Conservation (phyloP, 1,139 yeast genomes). For the Yamadazyma spencermartinsiae region DNA sequence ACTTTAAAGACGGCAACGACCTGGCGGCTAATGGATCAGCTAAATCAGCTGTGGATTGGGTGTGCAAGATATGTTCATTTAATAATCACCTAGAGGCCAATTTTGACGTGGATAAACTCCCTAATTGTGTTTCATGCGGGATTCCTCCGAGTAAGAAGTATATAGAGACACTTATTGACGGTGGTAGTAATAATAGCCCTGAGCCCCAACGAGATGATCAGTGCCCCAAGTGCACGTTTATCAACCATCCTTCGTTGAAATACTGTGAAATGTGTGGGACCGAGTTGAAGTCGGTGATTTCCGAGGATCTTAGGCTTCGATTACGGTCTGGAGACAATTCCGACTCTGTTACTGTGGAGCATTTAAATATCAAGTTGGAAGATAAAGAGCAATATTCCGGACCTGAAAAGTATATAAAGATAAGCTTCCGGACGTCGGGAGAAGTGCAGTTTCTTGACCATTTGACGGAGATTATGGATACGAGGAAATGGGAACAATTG, state of each 20-base stretch:
- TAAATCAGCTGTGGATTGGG: conserved; percentile 53
- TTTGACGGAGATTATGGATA: conserved; percentile 44
- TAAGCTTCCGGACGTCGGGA: conserved; percentile 67
- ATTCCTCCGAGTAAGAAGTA: conserved; percentile 34
- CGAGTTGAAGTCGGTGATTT: conserved; percentile 34
- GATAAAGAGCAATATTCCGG: conserved; percentile 34
- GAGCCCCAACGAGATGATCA: conserved; percentile 38
- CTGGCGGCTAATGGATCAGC: neutral
- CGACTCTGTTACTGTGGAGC: conserved; percentile 7
- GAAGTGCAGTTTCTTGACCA: conserved; percentile 47
- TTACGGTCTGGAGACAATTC: conserved; percentile 3
- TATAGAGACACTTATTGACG: conserved; percentile 9
- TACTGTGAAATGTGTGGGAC: conserved; percentile 89
- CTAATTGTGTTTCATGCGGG: conserved; percentile 79
- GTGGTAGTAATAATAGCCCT: neutral
- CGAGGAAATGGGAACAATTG: conserved; percentile 45
- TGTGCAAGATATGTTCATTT: conserved; percentile 80
- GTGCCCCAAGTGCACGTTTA: conserved; percentile 83
- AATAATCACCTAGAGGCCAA: conserved; percentile 51
- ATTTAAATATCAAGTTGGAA: conserved; percentile 29
- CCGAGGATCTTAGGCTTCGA: conserved; percentile 14
- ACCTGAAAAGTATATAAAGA: conserved; percentile 43
- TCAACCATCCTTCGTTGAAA: conserved; percentile 76
- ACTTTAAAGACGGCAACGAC: conserved; percentile 16
- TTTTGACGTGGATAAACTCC: conserved; percentile 38